Percentiles rank a stretch among this genome's conserved stretches.
phyloP scores from a whole-genome alignment of 1,284 basidiomycete species.

The Austroboletus rostrupii region DNA sequence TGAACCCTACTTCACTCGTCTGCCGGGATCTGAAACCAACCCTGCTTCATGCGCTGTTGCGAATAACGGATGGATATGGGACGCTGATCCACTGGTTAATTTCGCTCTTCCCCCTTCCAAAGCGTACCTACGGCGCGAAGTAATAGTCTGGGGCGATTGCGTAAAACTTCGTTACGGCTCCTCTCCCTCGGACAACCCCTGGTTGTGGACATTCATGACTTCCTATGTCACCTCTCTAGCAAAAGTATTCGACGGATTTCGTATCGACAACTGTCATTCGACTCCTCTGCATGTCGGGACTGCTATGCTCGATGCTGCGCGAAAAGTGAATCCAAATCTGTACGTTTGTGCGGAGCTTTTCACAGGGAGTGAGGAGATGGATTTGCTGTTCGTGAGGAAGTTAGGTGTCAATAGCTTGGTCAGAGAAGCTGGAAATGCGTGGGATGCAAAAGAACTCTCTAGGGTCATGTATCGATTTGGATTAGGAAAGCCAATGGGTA shows the following conservation, averaged over 20 bases:
- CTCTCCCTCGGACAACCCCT: slow-evolving; percentile 79
- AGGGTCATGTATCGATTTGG: slow-evolving; percentile 84
- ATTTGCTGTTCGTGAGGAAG: slow-evolving; percentile 84
- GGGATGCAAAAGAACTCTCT: slow-evolving; percentile 84
- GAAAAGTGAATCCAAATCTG: slow-evolving; percentile 84
- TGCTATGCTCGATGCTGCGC: slow-evolving; percentile 86
- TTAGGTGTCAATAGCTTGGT: slow-evolving; percentile 90
- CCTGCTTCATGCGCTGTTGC: slow-evolving; percentile 77
- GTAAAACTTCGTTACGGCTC: slow-evolving; percentile 94
- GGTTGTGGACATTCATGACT: slow-evolving; percentile 95
- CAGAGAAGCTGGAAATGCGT: slow-evolving; percentile 87
- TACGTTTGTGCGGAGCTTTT: slow-evolving; percentile 97
- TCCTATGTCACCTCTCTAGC: slow-evolving; percentile 81
- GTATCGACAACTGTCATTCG: slow-evolving; percentile 98
- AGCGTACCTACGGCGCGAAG: slow-evolving; percentile 91
- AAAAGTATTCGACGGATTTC: slow-evolving; percentile 86
- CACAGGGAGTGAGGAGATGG: slow-evolving; percentile 93
- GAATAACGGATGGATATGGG: slow-evolving; percentile 99
- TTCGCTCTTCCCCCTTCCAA: slow-evolving; percentile 96
- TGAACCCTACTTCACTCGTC: slow-evolving; percentile 87
- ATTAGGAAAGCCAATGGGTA: slow-evolving; percentile 85
- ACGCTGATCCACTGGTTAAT: slow-evolving; percentile 90
- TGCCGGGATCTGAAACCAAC: slow-evolving; percentile 60
- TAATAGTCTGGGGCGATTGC: slow-evolving; percentile 97
- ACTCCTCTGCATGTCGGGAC: slow-evolving; percentile 94